Conservation (phyloP, 352 stramenopile genomes). For the Phytopythium litorale region DNA sequence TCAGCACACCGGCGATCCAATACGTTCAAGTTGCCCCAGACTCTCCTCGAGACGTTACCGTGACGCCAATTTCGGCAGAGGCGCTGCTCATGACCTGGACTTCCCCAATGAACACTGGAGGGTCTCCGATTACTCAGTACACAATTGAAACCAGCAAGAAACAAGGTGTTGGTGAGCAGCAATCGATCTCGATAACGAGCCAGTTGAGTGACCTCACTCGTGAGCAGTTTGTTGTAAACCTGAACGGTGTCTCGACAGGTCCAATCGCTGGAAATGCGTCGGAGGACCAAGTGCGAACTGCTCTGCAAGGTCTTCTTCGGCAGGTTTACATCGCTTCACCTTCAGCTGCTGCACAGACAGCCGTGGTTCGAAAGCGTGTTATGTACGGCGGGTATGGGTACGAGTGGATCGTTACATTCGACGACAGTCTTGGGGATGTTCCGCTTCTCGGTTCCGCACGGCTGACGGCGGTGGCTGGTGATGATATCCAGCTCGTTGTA, state of each 20-base stretch:
- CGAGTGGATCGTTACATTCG: slow-evolving; percentile 69
- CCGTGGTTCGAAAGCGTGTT: slow-evolving; percentile 39
- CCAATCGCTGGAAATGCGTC: slow-evolving; percentile 38
- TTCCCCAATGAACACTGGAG: slow-evolving; percentile 47
- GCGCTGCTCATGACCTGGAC: slow-evolving; percentile 49
- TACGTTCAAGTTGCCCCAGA: slow-evolving; percentile 33
- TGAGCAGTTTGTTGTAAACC: slow-evolving; percentile 30
- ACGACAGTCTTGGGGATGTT: slow-evolving; percentile 48
- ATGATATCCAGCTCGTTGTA: slow-evolving; percentile 10
- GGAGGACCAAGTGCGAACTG: slow-evolving; percentile 22
- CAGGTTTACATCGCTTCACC: not conserved
- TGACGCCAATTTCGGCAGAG: slow-evolving; percentile 31
- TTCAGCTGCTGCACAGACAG: slow-evolving; percentile 10
- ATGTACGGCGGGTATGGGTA: slow-evolving; percentile 54
- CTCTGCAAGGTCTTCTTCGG: slow-evolving; percentile 3
- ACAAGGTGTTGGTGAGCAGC: slow-evolving; percentile 53
- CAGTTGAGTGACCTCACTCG: slow-evolving; percentile 26
- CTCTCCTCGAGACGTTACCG: slow-evolving; percentile 37
- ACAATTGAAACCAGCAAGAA: slow-evolving; percentile 58
- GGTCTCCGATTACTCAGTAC: slow-evolving; percentile 39
- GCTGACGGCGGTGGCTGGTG: slow-evolving; percentile 1
- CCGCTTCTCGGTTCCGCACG: slow-evolving; percentile 21
- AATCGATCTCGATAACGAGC: slow-evolving; percentile 41
- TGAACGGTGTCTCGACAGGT: slow-evolving; percentile 11
- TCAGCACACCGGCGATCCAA: slow-evolving; percentile 72